phyloP scores from a whole-genome alignment of 2,329 filamentous ascomycete species.

The Hypoxylon sp. region DNA sequence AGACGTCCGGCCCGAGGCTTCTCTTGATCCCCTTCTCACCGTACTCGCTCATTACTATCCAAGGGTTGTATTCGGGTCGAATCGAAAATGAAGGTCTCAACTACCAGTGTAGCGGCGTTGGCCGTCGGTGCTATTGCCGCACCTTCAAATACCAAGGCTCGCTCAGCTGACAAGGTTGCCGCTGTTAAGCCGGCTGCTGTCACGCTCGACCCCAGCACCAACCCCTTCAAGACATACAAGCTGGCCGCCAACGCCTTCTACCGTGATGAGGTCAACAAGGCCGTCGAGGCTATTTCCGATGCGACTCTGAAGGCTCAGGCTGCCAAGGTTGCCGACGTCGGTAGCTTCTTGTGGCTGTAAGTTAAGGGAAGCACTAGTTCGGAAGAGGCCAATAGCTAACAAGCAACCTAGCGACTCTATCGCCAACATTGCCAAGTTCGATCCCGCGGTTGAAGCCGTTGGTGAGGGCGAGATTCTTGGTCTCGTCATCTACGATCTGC shows the following conservation, averaged over 20 bases:
- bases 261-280: constrained; percentile 50
- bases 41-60: constrained; percentile 47
- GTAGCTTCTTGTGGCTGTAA: constrained; percentile 69
- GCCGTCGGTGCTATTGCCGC: constrained; percentile 52
- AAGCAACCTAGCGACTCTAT: constrained; percentile 61
- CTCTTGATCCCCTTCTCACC: constrained; percentile 37
- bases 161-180: constrained; percentile 39
- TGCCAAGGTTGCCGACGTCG: constrained; percentile 67
- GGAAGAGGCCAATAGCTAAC: constrained; percentile 24
- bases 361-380: constrained; percentile 38
- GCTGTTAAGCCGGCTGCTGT: constrained; percentile 50
- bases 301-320: constrained; percentile 69
- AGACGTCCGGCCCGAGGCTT: constrained; percentile 28
- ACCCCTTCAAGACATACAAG: constrained; percentile 52
- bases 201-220: constrained; percentile 53
- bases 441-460: constrained; percentile 63
- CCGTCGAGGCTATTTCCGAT: constrained; percentile 49
- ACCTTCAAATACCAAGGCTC: constrained; percentile 45
- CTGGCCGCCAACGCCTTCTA: constrained; percentile 55
- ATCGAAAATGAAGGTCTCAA: constrained; percentile 53
- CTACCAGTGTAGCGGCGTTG: constrained; percentile 48
- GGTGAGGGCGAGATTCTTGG: constrained; percentile 57
- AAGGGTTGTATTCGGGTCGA: constrained; percentile 43
- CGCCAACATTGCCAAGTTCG: constrained; percentile 65
- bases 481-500: constrained; percentile 72